A percentile compares a stretch with the other conserved stretches of the same genome.
phyloP scores from a whole-genome alignment of 495 filamentous ascomycete species.

The Sphaerosporella brunnea region DNA sequence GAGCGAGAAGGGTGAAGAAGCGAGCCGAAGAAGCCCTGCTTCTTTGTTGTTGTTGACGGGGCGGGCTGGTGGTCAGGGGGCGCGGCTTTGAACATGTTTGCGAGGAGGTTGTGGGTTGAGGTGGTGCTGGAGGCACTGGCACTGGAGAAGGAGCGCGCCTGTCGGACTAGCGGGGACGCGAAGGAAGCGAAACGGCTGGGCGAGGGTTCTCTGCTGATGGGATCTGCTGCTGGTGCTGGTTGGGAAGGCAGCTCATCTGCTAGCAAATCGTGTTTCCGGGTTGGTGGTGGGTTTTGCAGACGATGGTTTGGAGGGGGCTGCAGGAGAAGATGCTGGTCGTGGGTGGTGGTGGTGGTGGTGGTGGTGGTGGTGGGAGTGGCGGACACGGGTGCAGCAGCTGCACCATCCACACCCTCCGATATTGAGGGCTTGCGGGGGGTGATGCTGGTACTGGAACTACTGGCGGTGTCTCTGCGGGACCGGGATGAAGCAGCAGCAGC shows the following conservation, averaged over 20 bases:
- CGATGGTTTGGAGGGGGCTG: not conserved
- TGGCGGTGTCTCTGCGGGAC: not conserved
- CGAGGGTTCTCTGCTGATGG: constrained; percentile 8
- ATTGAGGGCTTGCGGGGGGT: not conserved
- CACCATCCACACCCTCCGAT: no score
- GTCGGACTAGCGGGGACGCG: constrained; percentile 7
- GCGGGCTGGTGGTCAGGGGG: not conserved
- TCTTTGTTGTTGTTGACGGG: not conserved
- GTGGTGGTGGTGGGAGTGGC: not conserved
- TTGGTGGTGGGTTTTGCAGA: not conserved
- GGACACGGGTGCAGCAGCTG: not conserved
- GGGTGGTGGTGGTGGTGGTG: not conserved
- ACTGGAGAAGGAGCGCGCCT: constrained; percentile 8
- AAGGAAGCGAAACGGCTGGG: constrained; percentile 7
- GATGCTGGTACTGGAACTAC: not conserved
- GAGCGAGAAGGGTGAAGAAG: constrained; percentile 6
- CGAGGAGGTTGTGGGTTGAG: constrained; percentile 4
- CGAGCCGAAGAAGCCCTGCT: constrained; percentile 3
- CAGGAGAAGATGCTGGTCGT: not conserved
- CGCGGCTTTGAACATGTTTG: constrained; percentile 1
- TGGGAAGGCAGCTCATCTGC: no score
- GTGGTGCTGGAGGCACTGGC: not conserved
- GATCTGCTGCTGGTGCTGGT: not conserved
- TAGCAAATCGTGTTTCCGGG: no score
- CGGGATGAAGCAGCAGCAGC: not conserved